A percentile compares a stretch with the other conserved stretches of the same genome.
phyloP scores from a whole-genome alignment of 352 stramenopile genomes.

The Phytophthora sp. region DNA sequence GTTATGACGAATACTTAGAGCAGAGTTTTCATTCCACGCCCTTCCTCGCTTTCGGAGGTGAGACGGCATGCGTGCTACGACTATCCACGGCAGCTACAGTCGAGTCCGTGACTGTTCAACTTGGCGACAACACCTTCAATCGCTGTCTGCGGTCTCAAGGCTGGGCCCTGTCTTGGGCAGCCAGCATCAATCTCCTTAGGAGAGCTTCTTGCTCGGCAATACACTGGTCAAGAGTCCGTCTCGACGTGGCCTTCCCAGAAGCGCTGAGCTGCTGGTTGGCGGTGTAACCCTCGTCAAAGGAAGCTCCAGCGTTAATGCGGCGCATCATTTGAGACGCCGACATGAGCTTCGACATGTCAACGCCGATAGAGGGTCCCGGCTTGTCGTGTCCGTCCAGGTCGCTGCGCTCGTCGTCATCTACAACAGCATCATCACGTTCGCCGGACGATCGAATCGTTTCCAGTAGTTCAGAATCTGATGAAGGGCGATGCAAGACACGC shows the following conservation, averaged over 20 bases:
- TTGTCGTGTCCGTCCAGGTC: constrained; percentile 9
- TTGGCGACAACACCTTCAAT: constrained; percentile 9
- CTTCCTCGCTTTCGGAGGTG: neutral
- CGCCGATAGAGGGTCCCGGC: constrained; percentile 3
- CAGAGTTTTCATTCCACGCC: neutral
- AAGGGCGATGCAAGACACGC: constrained; percentile 11
- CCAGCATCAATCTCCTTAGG: constrained; percentile 28
- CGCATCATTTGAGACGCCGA: constrained; percentile 33
- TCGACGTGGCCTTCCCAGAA: constrained; percentile 1
- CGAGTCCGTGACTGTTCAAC: too few relatives aligned
- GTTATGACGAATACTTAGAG: neutral
- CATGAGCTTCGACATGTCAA: constrained; percentile 36
- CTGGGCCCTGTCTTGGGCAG: constrained; percentile 22
- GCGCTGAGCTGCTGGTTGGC: neutral
- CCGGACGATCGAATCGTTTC: constrained; percentile 33
- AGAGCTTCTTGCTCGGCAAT: constrained; percentile 46
- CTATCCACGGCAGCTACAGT: constrained; percentile 21
- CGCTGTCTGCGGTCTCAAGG: neutral
- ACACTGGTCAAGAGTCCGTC: constrained; percentile 28
- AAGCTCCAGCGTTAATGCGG: constrained; percentile 22
- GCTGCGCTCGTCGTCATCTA: constrained; percentile 20
- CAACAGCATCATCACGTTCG: constrained; percentile 23
- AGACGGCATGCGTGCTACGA: constrained; percentile 9
- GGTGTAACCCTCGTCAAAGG: constrained; percentile 12
- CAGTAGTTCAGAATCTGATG: constrained; percentile 35